Evolutionary conservation across 306 rosid species (phyloP), one percentile per base, ranked within the genome.

Genomic region (Prunus padus): DNA sequence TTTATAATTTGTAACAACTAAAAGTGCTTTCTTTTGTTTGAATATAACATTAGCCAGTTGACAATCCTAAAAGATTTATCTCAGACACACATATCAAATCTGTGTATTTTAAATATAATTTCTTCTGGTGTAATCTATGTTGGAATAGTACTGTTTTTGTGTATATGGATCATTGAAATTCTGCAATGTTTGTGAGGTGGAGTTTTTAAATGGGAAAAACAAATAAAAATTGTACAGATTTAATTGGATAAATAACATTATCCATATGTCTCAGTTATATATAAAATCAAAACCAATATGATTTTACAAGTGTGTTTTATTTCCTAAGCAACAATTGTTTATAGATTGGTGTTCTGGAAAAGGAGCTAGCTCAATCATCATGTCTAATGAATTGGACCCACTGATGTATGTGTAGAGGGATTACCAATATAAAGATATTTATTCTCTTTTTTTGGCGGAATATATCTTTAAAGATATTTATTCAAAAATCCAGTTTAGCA

Each of bases 11-110:
- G 31, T 22, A 64, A 18, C 47, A 63, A 47, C 74, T n/a, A 79
- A 73, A 79, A 67, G 79, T 79, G 78, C 65, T 68, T 67, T 65
- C 22, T 33, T 73, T 67, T 42, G 28, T 66, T 70, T 11, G 11
- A 26, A 69, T 73, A 70, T 65, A 26, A 79, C 42, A 69, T 56
- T 57, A 55, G 77, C 64, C 22, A 71, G 60, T 76, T 63, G 77
- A 81, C 60, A 71, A 56, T 62, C 67, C 20, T 33, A 55, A 42
- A 54, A 37, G 42, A 69, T 37, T 59, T 55, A 26, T 37, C 15
- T 11, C 18, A 56, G 59, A 76, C 69, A 67, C 20, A 30, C 2
- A 51, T 18, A 57, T 47, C 46, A 37, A 54, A 54, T 71, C 23
- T 20, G 61, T 5, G 30, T n/a, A n/a, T 54, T 51, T 26, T 69